These are phyloP conservation scores for Aspergillus taichungensis DNA, from an alignment of 495 filamentous ascomycete genomes.

Conservation along the genomic window DNA sequence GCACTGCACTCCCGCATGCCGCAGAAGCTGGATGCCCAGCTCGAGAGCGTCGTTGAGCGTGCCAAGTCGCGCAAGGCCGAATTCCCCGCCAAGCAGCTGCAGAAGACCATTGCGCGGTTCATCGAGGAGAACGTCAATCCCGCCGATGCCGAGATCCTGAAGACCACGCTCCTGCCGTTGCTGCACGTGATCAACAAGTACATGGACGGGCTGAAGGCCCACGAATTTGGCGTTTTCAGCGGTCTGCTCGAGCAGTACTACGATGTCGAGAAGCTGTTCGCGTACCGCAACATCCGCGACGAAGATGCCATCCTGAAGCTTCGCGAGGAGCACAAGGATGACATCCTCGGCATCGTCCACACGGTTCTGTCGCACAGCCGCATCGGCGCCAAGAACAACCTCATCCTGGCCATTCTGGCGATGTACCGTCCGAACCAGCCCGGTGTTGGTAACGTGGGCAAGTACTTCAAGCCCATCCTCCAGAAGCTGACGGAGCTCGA, in stretches of 20 bases:
- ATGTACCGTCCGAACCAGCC: slow-evolving; percentile 95
- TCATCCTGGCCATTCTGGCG: slow-evolving; percentile 83
- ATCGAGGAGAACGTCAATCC: slow-evolving; percentile 74
- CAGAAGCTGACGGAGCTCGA: slow-evolving; percentile 87
- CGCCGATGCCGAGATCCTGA: slow-evolving; percentile 61
- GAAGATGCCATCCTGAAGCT: slow-evolving; percentile 93
- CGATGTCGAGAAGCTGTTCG: slow-evolving; percentile 78
- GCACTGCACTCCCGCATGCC: slow-evolving; percentile 95
- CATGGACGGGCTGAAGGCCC: slow-evolving; percentile 77
- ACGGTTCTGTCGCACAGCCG: slow-evolving; percentile 90
- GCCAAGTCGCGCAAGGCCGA: slow-evolving; percentile 67
- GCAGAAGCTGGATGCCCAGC: slow-evolving; percentile 72
- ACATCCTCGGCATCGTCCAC: slow-evolving; percentile 71
- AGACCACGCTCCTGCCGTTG: slow-evolving; percentile 67
- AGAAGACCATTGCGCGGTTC: slow-evolving; percentile 78
- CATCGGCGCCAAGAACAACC: slow-evolving; percentile 87
- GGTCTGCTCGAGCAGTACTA: slow-evolving; percentile 70
- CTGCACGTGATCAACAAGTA: slow-evolving; percentile 75
- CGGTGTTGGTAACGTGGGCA: slow-evolving; percentile 74
- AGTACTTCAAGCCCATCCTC: slow-evolving; percentile 75
- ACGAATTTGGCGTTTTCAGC: slow-evolving; percentile 79
- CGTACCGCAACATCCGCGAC: slow-evolving; percentile 71
- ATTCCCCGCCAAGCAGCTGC: slow-evolving; percentile 85
- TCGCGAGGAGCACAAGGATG: slow-evolving; percentile 92
- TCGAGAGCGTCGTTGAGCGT: slow-evolving; percentile 77